phyloP scores from a whole-genome alignment of 306 rosid genomes.

The Hippophae gyantsensis region DNA sequence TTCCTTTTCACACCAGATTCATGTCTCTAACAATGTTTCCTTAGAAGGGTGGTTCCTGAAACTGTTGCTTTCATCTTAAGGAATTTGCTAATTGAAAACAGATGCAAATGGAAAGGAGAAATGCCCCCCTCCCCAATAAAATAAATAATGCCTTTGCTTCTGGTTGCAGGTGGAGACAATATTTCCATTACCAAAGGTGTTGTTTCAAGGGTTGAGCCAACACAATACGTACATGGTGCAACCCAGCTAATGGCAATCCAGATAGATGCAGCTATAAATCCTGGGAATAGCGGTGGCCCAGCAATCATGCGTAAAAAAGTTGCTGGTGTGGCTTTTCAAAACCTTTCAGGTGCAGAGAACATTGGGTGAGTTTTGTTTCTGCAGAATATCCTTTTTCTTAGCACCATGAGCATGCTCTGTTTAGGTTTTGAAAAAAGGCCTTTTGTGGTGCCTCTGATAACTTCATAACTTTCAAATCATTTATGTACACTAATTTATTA shows the following conservation, averaged over 20 bases:
- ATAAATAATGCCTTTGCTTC: neutral
- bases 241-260: slow-evolving; percentile 88
- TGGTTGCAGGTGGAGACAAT: slow-evolving; percentile 71
- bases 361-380: slow-evolving; percentile 54
- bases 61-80: too few relatives aligned
- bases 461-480: too few relatives aligned
- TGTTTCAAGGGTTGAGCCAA: slow-evolving; percentile 88
- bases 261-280: slow-evolving; percentile 92
- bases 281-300: slow-evolving; percentile 97
- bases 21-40: too few relatives aligned
- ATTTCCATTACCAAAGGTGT: slow-evolving; percentile 89
- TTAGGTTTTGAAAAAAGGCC: too few relatives aligned
- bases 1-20: too few relatives aligned
- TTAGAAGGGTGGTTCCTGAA: too few relatives aligned
- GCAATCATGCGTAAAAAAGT: slow-evolving; percentile 79
- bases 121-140: too few relatives aligned
- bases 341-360: slow-evolving; percentile 93
- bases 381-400: neutral
- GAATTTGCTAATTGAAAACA: too few relatives aligned
- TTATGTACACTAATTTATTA: too few relatives aligned
- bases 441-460: too few relatives aligned
- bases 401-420: too few relatives aligned
- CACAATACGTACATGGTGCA: slow-evolving; percentile 87
- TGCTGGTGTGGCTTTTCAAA: slow-evolving; percentile 92
- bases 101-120: too few relatives aligned